Conservation (phyloP, 108 stramenopile species). For the Cyclotella sp. region DNA sequence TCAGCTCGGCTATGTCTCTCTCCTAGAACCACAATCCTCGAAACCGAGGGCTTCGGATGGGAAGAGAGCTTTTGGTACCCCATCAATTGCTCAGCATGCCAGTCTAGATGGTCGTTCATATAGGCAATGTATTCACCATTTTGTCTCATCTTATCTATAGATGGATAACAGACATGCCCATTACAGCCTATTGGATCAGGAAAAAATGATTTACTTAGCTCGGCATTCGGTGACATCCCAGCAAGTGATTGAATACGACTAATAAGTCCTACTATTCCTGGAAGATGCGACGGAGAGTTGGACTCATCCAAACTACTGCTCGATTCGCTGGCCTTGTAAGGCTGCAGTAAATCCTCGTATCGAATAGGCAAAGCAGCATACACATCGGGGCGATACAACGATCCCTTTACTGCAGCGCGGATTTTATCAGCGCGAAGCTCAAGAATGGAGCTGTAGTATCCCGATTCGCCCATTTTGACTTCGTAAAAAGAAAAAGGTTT, state of each 20-base stretch:
- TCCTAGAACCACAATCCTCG: slow-evolving; percentile 58
- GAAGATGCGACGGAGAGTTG: slow-evolving; percentile 15
- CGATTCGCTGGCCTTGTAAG: slow-evolving; percentile 24
- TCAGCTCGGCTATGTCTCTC: slow-evolving; percentile 62
- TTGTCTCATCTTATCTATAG: slow-evolving; percentile 39
- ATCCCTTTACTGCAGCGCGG: slow-evolving; percentile 55
- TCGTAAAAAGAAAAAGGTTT: slow-evolving; percentile 55
- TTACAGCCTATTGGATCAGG: slow-evolving; percentile 59
- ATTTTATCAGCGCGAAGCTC: slow-evolving; percentile 60
- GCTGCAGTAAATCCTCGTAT: slow-evolving; percentile 57
- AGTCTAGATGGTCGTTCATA: slow-evolving; percentile 59
- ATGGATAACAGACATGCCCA: slow-evolving; percentile 27
- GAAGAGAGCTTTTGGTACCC: slow-evolving; percentile 47
- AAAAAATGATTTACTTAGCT: slow-evolving; percentile 48
- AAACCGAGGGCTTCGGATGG: slow-evolving; percentile 33
- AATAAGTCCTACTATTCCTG: slow-evolving; percentile 40
- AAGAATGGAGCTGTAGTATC: slow-evolving; percentile 67
- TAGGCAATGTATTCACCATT: slow-evolving; percentile 53
- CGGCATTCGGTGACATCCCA: slow-evolving; percentile 45
- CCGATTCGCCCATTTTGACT: slow-evolving; percentile 72
- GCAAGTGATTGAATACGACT: slow-evolving; percentile 45
- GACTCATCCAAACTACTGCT: neutral
- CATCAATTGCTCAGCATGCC: slow-evolving; percentile 58
- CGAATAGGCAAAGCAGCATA: slow-evolving; percentile 47
- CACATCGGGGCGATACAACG: slow-evolving; percentile 50